A percentile compares a stretch with the other conserved stretches of the same genome.
These are phyloP conservation scores for Alternaria viburni DNA, from an alignment of 2,329 filamentous ascomycete genomes.

Conservation along the genomic window DNA sequence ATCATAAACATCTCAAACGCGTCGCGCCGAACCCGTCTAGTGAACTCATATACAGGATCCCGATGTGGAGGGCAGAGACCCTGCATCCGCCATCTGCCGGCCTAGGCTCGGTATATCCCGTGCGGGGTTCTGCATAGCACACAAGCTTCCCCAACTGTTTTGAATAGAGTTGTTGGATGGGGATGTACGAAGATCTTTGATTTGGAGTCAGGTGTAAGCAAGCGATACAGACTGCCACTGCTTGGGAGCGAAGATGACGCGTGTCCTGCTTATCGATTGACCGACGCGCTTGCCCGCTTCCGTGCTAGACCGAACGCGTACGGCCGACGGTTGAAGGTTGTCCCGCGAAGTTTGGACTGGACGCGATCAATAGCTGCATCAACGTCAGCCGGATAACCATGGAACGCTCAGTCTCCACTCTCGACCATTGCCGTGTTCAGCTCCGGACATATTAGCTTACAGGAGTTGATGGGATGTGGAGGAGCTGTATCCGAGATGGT, in stretches of 20 bases:
- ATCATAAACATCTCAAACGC: background rate
- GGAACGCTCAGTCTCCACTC: background rate
- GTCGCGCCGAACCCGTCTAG: background rate
- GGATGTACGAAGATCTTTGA: background rate
- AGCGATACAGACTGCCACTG: background rate
- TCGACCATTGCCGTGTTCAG: background rate
- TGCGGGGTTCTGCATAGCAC: background rate
- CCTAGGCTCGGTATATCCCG: background rate
- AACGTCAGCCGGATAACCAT: background rate
- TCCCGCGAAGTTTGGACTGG: background rate
- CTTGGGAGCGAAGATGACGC: background rate
- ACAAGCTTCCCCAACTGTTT: background rate
- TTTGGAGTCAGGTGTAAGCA: background rate
- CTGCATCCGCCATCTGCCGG: conserved; percentile 3
- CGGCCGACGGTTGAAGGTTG: background rate
- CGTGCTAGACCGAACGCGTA: background rate
- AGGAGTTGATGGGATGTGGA: conserved; percentile 17
- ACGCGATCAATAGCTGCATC: background rate
- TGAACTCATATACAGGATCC: background rate
- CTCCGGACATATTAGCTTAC: background rate
- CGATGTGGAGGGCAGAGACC: conserved; percentile 15
- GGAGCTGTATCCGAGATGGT: conserved; percentile 10
- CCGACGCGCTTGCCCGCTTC: background rate
- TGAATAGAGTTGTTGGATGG: background rate
- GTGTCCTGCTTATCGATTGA: conserved; percentile 1